Base-by-base conservation (phyloP, 345 rosid genomes). In the Heritiera fomes region DNA sequence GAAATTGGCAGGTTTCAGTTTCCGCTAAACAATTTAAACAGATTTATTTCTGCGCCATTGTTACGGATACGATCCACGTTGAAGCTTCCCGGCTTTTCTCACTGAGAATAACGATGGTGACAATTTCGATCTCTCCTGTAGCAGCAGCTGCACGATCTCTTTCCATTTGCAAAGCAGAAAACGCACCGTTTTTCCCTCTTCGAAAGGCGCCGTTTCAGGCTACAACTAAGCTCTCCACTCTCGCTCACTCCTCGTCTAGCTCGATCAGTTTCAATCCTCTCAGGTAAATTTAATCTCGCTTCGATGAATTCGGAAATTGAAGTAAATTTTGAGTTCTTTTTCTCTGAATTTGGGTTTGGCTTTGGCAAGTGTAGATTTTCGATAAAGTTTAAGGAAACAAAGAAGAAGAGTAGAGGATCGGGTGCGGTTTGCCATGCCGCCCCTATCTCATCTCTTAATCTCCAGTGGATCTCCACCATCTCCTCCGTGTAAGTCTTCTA, bases 401-500 rank as follows among this genome's bases (percentile, higher is more conserved):
- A 71, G 85, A 87, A 73, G 84, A 75, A 71, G 69, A 80, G 87
- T 47, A 87, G 92, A 84, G 87, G 90, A 78, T 84, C 78, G 3
- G 78, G 90, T 73, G 87, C 86, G 60, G 92, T 93, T 60, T 93
- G 97, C 75, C 87, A 78, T 64, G 90, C 96, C 52, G 85, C 87
- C 61, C 89, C 92, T 46, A 59, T 93, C 62, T 71, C 88, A 34
- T 71, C 80, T 30, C 83, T 63, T 43, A 92, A 82, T 82, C 86
- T 96, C 64, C 98, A 91, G 85, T 93, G 89, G 97, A 83, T 96
- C 84, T 89, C 97, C 15, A 55, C 89, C 13, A 56, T 92, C 58
- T 86, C 93, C 66, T 90, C 96, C 84, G 84, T 64, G 99, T 95
- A 87, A 49, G 83, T 75, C 72, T 71, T 64, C 9, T 52, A 17